A percentile compares a stretch with the other conserved stretches of the same genome.
Evolutionary conservation across 2,329 filamentous ascomycete genomes (phyloP).

Genomic region (Neonectria coccinea): DNA sequence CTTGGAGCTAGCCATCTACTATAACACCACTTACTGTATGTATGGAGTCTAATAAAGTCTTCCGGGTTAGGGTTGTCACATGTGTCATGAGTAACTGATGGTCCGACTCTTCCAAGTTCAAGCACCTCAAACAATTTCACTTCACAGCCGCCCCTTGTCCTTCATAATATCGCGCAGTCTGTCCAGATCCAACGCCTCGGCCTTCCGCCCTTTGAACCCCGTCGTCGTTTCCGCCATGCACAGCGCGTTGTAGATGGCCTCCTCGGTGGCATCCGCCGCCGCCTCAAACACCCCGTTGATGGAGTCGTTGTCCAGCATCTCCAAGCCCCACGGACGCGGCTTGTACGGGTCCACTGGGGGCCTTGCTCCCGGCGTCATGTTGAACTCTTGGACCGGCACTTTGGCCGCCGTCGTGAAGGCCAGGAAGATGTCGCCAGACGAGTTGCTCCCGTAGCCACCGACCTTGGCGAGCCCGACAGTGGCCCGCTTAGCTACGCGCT

Average conservation of each 20-base stretch:
- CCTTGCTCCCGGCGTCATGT: conserved; percentile 44
- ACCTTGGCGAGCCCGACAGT: conserved; percentile 71
- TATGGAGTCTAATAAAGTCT: too few relatives aligned
- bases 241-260: conserved; percentile 73
- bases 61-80: not conserved
- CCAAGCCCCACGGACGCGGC: conserved; percentile 39
- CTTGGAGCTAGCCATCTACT: too few relatives aligned
- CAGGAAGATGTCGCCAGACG: conserved; percentile 75
- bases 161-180: conserved; percentile 60
- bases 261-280: conserved; percentile 71
- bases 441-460: conserved; percentile 71
- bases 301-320: conserved; percentile 64
- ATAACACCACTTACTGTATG: too few relatives aligned
- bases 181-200: conserved; percentile 63
- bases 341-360: conserved; percentile 57
- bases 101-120: not conserved
- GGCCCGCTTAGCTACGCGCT: conserved; percentile 68
- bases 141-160: conserved; percentile 28
- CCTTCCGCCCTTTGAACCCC: conserved; percentile 61
- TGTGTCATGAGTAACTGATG: too few relatives aligned
- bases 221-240: conserved; percentile 70
- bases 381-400: conserved; percentile 52
- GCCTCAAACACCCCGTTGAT: conserved; percentile 73
- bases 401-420: conserved; percentile 73
- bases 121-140: not conserved